phyloP scores from a whole-genome alignment of 208 protist species.

The Pavlovales sp. region DNA sequence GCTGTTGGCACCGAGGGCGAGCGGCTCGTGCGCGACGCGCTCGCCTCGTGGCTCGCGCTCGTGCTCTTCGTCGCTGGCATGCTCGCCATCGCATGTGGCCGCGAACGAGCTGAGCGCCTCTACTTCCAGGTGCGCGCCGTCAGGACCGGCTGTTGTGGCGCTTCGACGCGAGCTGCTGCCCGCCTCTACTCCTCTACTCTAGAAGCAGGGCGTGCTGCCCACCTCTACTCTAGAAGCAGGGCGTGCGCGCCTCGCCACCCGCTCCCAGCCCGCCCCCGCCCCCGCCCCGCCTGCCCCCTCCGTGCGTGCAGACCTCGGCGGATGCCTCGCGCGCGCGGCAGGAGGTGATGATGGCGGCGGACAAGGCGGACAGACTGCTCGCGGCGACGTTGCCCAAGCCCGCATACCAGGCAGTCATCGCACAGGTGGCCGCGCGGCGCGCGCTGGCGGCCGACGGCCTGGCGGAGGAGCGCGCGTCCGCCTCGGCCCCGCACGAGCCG shows the following conservation, averaged over 20 bases:
- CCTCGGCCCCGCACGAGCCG: neutral
- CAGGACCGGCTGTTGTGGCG: neutral
- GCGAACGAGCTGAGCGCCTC: neutral
- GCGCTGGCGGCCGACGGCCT: no score
- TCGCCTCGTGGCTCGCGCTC: neutral
- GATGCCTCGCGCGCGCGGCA: neutral
- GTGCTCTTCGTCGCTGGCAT: neutral
- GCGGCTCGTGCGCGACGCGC: neutral
- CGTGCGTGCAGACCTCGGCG: neutral
- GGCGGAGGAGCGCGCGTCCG: no score
- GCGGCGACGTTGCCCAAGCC: neutral
- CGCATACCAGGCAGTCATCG: neutral
- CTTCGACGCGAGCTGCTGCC: neutral
- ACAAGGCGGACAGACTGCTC: neutral
- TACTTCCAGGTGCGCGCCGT: neutral
- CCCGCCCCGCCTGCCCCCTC: no score
- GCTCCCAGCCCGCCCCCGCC: no score
- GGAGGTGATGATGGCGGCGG: neutral
- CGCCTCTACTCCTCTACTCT: no score
- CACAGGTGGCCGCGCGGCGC: neutral
- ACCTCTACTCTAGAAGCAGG: no score
- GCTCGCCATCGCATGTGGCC: neutral
- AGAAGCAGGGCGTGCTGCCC: neutral
- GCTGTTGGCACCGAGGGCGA: neutral
- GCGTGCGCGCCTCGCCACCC: no score